Evolutionary conservation across 2,329 filamentous ascomycete genomes (phyloP).

Genomic region (Rasamsonia emersonii): DNA sequence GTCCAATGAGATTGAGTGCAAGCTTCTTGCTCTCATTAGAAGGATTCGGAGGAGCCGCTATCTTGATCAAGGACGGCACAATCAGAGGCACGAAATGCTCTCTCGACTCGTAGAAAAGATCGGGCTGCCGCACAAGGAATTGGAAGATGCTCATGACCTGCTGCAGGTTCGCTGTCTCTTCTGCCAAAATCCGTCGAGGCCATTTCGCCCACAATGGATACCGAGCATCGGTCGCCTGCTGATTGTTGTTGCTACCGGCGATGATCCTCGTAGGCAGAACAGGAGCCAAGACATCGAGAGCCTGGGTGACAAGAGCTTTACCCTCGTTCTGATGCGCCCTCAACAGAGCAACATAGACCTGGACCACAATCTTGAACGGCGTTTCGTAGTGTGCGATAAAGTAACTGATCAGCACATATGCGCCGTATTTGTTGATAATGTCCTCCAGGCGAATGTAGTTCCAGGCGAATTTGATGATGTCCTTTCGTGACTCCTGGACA

Average conservation of each 20-base stretch:
- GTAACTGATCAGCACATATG: conserved; percentile 93
- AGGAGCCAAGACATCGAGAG: conserved; percentile 88
- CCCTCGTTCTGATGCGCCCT: conserved; percentile 95
- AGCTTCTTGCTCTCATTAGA: conserved; percentile 89
- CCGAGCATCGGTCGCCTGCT: conserved; percentile 59
- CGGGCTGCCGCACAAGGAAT: conserved; percentile 84
- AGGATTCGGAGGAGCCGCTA: conserved; percentile 68
- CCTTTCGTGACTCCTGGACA: conserved; percentile 85
- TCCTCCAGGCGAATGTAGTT: conserved; percentile 98
- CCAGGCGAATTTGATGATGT: conserved; percentile 99
- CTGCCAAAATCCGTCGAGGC: conserved; percentile 80
- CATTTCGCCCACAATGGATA: conserved; percentile 80
- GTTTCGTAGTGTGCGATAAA: conserved; percentile 98
- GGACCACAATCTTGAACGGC: conserved; percentile 86
- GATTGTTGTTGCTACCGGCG: conserved; percentile 27
- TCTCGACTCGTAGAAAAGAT: conserved; percentile 88
- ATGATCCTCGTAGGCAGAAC: conserved; percentile 77
- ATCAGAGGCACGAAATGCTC: conserved; percentile 87
- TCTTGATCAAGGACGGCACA: conserved; percentile 79
- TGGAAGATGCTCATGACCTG: conserved; percentile 97
- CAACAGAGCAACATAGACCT: conserved; percentile 86
- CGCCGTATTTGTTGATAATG: conserved; percentile 97
- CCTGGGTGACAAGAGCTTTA: conserved; percentile 82
- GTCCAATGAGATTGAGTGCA: conserved; percentile 77
- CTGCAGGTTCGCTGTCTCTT: conserved; percentile 90